Conservation (phyloP, 148 eudicot genomes). For the Rhododendron mucronatum region DNA sequence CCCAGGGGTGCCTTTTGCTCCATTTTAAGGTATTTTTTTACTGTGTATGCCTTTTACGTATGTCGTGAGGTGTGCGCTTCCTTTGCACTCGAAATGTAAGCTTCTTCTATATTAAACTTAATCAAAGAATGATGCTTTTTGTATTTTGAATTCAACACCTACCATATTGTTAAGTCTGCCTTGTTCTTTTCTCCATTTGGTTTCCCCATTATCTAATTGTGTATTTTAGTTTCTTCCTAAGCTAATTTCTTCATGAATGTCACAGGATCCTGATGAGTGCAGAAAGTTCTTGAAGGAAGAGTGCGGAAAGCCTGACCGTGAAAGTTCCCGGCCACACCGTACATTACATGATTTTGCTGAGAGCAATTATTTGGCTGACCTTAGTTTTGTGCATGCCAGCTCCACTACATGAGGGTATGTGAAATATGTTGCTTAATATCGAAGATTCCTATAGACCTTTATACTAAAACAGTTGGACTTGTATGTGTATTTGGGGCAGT, state of each 20-base stretch:
- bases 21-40: neutral
- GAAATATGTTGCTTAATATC: neutral
- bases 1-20: neutral
- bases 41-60: neutral
- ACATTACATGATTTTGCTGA: constrained; percentile 95
- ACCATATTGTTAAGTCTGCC: neutral
- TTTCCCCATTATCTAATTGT: neutral
- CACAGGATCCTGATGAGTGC: constrained; percentile 69
- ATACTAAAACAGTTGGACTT: neutral
- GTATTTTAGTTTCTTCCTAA: neutral
- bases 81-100: neutral
- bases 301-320: constrained; percentile 40
- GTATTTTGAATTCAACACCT: neutral
- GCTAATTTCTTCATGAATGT: neutral
- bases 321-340: constrained; percentile 51
- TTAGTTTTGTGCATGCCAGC: constrained; percentile 55
- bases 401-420: constrained; percentile 32
- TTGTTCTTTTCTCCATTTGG: neutral
- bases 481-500: neutral
- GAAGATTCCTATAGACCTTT: neutral
- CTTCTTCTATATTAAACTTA: neutral
- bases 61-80: neutral
- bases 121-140: neutral
- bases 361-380: constrained; percentile 70
- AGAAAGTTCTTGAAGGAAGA: constrained; percentile 70